Percentiles rank a stretch among this genome's conserved stretches.
phyloP scores from a whole-genome alignment of 768 basidiomycete species.

The Calocybe cyanea region DNA sequence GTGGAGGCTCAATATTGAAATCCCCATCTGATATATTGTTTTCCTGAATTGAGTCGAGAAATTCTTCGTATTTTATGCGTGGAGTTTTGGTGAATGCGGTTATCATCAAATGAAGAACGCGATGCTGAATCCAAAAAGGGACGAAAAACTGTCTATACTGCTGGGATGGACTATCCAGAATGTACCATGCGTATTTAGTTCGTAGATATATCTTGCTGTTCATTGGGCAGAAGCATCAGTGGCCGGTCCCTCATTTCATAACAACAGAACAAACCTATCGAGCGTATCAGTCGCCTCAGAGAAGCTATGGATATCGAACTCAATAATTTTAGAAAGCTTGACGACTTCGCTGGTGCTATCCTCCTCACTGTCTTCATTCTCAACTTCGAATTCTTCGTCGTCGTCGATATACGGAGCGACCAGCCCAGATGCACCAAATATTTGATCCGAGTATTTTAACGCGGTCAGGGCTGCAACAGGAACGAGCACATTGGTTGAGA shows the following conservation, averaged over 20 bases:
- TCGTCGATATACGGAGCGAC: slow-evolving; percentile 34
- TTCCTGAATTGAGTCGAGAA: slow-evolving; percentile 29
- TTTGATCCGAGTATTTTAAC: slow-evolving; percentile 19
- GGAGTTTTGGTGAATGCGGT: slow-evolving; percentile 29
- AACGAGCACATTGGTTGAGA: slow-evolving; percentile 32
- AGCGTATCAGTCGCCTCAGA: slow-evolving; percentile 25
- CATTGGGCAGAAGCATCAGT: slow-evolving; percentile 12
- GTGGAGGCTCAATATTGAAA: neutral
- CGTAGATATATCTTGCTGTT: slow-evolving; percentile 60
- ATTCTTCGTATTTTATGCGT: slow-evolving; percentile 34
- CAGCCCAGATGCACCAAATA: slow-evolving; percentile 38
- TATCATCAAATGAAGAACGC: slow-evolving; percentile 46
- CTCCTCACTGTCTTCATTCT: slow-evolving; percentile 25
- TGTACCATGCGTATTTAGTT: slow-evolving; percentile 68
- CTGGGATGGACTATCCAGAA: slow-evolving; percentile 47
- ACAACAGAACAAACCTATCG: slow-evolving; percentile 38
- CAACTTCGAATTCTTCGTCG: slow-evolving; percentile 29
- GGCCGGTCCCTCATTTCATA: neutral
- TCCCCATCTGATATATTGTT: slow-evolving; percentile 26
- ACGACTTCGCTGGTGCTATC: slow-evolving; percentile 27
- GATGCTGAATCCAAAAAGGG: slow-evolving; percentile 47
- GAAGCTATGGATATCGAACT: slow-evolving; percentile 44
- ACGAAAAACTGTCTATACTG: slow-evolving; percentile 43
- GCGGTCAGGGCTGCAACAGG: slow-evolving; percentile 35
- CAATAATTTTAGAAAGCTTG: slow-evolving; percentile 38